Conservation (phyloP, 306 rosid genomes). For the Rosa lucieae region DNA sequence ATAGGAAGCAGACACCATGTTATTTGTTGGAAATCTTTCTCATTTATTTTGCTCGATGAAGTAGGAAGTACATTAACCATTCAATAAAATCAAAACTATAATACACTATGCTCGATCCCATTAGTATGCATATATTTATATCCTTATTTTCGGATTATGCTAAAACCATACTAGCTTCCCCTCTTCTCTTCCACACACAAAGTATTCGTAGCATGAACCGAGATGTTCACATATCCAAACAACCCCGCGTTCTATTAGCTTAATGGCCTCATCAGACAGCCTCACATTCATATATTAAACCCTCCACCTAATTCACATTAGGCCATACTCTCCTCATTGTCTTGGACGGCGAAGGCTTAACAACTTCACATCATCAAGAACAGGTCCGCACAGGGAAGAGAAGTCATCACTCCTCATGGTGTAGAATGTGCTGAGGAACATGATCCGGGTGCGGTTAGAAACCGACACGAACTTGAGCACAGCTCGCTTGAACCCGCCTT, state of each 20-base stretch:
- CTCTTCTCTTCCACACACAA: not conserved
- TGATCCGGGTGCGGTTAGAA: conserved; percentile 51
- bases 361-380: conserved; percentile 78
- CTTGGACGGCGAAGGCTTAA: conserved; percentile 59
- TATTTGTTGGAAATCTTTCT: not conserved
- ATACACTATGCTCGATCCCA: conserved; percentile 9
- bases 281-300: conserved; percentile 14
- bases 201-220: not conserved
- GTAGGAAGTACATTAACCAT: conserved; percentile 14
- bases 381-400: conserved; percentile 96
- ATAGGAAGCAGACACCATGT: too few species aligned
- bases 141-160: conserved; percentile 22
- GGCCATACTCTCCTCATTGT: conserved; percentile 16
- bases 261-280: conserved; percentile 5
- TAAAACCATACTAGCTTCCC: conserved; percentile 11
- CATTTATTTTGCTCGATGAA: conserved; percentile 12
- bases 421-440: conserved; percentile 87
- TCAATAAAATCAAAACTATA: conserved; percentile 12
- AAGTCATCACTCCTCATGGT: conserved; percentile 89
- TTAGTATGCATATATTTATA: not conserved
- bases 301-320: conserved; percentile 10
- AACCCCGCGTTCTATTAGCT: conserved; percentile 7
- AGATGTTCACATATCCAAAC: not conserved
- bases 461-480: conserved; percentile 68
- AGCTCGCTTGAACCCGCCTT: conserved; percentile 85